These are phyloP conservation scores for Chamaecyparis obtusa DNA, from an alignment of 75 land plant genomes.

Conservation along the genomic window DNA sequence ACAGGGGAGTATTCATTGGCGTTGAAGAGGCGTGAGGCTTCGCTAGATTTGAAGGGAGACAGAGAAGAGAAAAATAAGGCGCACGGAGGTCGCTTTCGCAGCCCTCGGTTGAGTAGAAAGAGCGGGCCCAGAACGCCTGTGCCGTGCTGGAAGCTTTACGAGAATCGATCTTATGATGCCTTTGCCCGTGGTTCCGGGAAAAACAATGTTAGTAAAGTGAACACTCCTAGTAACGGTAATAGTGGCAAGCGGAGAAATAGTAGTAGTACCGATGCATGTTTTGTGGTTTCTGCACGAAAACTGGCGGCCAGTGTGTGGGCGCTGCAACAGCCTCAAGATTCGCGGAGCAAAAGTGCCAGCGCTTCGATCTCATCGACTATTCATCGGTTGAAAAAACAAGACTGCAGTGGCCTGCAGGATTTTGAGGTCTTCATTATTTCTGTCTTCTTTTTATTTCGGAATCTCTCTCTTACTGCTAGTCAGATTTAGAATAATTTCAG, in stretches of 20 bases:
- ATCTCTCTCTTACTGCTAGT: not conserved
- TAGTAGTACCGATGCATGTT: not conserved
- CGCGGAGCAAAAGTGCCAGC: not conserved
- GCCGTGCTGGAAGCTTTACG: constrained; percentile 45
- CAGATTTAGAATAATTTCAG: not conserved
- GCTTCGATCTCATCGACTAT: not conserved
- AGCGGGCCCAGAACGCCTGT: constrained; percentile 21
- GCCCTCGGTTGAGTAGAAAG: not conserved
- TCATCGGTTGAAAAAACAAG: not conserved
- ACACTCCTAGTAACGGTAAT: not conserved
- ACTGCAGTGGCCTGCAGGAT: not conserved
- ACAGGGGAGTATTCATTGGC: not conserved
- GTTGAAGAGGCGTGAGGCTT: constrained; percentile 12
- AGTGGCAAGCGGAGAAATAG: not conserved
- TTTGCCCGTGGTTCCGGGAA: constrained; percentile 13
- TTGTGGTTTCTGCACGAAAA: not conserved
- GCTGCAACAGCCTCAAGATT: not conserved
- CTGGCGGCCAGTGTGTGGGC: not conserved
- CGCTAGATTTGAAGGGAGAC: not conserved
- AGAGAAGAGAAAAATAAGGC: not conserved
- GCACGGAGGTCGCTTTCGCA: not conserved
- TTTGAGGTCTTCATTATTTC: not conserved
- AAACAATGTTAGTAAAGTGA: not conserved
- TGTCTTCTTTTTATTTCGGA: not conserved
- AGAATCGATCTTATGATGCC: constrained; percentile 36